Base-by-base conservation (phyloP, 2,329 filamentous ascomycete genomes). In the Colletotrichum magnum region DNA sequence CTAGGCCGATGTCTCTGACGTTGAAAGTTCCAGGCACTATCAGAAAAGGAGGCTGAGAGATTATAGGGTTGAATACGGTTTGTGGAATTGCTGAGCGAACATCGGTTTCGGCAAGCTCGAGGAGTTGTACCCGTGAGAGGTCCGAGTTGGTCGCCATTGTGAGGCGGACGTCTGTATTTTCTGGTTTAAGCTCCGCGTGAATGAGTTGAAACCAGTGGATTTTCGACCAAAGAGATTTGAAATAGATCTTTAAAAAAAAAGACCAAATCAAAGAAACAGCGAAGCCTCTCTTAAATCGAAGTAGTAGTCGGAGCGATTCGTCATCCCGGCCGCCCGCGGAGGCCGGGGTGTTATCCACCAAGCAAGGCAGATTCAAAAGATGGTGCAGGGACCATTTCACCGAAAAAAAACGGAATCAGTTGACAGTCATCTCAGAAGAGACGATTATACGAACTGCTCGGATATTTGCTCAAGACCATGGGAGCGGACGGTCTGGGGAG, bases 301-400 rank as follows among this genome's bases (percentile, higher is more conserved):
- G 2, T 39, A 41, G 15, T n/a, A 7, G 3, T 59, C 28, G 28
- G 57, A 15, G 16, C 32, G 47, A 48, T 18, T 45, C 57, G 32
- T 59, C 57, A n/a, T 39, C 4, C 10, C 57, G 45, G 57, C 21
- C 45, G 13, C 39, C 57, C 57, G 57, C 57, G 57, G 57, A 59
- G 28, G 45, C 57, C 57, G 57, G 32, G 7, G 48, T 16, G 21
- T 41, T 6, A 13, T 48, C 43, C 43, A n/a, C 16, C 13, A 43
- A n/a, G 13, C 6, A 43, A 43, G 3, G 12, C 41, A 13, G 3
- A 13, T 6, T 43, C 13, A 12, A 4, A n/a, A 16, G 15, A 15
- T n/a, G 16, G 15, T 43, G 41, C 41, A 36, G 10, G 32, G 32
- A 10, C 7, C 9, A 9, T 36, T 36, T 36, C 32, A 2, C 32